A percentile compares a stretch with the other conserved stretches of the same genome.
Evolutionary conservation across 2,329 filamentous ascomycete species (phyloP).

Genomic region (Penicillium sp.): DNA sequence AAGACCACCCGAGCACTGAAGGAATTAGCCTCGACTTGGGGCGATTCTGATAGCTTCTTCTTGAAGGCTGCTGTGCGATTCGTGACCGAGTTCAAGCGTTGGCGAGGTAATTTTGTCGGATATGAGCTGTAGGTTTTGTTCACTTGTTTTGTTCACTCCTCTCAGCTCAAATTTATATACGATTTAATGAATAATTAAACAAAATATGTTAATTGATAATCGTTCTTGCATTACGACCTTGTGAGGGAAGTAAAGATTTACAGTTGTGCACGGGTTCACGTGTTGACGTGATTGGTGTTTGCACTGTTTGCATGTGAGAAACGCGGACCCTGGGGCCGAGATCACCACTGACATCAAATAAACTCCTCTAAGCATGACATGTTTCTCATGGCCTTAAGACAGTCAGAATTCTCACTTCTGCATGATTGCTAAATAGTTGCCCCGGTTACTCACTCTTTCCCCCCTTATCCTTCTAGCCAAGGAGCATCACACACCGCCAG

Average conservation of each 20-base stretch:
- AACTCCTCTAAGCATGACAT: background rate
- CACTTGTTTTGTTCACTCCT: background rate
- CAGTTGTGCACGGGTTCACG: background rate
- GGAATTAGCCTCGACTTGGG: slow-evolving; percentile 42
- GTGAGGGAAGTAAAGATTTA: background rate
- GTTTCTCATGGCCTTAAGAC: background rate
- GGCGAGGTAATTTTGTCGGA: slow-evolving; percentile 55
- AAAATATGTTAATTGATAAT: background rate
- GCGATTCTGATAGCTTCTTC: slow-evolving; percentile 47
- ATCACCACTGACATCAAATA: background rate
- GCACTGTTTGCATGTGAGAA: slow-evolving; percentile 13
- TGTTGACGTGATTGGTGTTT: background rate
- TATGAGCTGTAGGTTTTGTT: background rate
- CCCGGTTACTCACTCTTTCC: background rate
- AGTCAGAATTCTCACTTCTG: background rate
- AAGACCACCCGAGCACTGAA: slow-evolving; percentile 69
- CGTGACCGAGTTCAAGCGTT: slow-evolving; percentile 58
- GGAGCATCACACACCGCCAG: background rate
- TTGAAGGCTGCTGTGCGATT: slow-evolving; percentile 53
- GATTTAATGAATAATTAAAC: slow-evolving; percentile 1
- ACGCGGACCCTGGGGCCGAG: background rate
- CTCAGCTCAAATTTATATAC: background rate
- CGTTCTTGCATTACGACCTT: background rate
- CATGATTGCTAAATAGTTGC: background rate
- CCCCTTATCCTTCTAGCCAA: background rate